Conservation (phyloP, 2,329 filamentous ascomycete genomes). For the Didymella pomorum region DNA sequence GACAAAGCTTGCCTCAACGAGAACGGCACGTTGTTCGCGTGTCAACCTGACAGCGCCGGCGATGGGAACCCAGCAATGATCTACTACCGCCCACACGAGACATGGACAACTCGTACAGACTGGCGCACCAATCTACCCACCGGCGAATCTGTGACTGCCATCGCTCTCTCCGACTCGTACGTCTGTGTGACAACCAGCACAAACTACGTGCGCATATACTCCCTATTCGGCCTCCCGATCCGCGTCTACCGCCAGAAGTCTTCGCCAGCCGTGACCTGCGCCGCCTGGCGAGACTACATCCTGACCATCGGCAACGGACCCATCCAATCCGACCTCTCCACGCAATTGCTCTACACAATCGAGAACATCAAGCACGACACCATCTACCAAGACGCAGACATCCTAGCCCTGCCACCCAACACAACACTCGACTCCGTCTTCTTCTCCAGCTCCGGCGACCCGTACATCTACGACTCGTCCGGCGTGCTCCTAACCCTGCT, state of each 20-base stretch:
- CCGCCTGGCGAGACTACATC: constrained; percentile 95
- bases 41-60: constrained; percentile 63
- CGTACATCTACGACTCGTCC: constrained; percentile 93
- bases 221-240: constrained; percentile 87
- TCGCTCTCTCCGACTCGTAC: constrained; percentile 91
- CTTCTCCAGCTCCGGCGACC: constrained; percentile 93
- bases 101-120: constrained; percentile 89
- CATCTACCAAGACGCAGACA: constrained; percentile 92
- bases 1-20: constrained; percentile 93
- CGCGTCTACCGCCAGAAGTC: constrained; percentile 92
- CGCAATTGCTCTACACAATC: constrained; percentile 86
- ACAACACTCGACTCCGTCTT: constrained; percentile 82
- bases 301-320: constrained; percentile 94
- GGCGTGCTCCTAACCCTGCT: constrained; percentile 87
- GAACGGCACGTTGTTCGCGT: constrained; percentile 85
- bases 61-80: constrained; percentile 74
- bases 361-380: constrained; percentile 94
- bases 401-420: constrained; percentile 80
- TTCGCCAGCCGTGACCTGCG: constrained; percentile 87
- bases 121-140: constrained; percentile 88
- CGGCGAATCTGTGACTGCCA: constrained; percentile 85
- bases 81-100: constrained; percentile 97
- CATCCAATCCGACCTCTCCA: constrained; percentile 77
- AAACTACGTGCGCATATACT: constrained; percentile 92
- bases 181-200: constrained; percentile 86